Evolutionary conservation across 495 filamentous ascomycete genomes (phyloP).

Genomic region (Xanthoparmelia taractica): DNA sequence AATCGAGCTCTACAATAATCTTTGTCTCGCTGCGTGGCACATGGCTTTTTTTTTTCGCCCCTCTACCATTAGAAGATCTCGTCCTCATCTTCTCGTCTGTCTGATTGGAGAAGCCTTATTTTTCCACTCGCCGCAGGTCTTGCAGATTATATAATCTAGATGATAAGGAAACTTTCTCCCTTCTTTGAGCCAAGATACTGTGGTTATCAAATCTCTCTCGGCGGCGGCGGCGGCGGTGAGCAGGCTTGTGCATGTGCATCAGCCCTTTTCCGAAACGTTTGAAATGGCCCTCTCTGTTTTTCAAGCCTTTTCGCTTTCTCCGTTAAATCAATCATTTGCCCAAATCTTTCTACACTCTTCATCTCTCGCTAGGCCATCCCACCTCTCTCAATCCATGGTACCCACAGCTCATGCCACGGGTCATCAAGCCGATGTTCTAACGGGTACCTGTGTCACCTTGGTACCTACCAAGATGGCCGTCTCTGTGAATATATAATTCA

Average conservation of each 20-base stretch:
- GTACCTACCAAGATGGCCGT: neutral
- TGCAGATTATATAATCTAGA: neutral
- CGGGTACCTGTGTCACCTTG: neutral
- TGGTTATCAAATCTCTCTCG: neutral
- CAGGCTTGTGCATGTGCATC: neutral
- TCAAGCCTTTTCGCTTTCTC: neutral
- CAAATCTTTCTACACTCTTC: neutral
- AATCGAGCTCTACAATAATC: too few relatives aligned
- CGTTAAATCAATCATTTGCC: neutral
- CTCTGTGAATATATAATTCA: neutral
- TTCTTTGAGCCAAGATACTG: neutral
- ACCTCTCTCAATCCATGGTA: too few relatives aligned
- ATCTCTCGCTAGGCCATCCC: neutral
- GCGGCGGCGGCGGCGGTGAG: neutral
- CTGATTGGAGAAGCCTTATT: too few relatives aligned
- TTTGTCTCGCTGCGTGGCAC: too few relatives aligned
- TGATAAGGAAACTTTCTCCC: neutral
- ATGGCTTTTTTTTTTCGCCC: too few relatives aligned
- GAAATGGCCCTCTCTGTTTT: neutral
- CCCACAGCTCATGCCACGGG: neutral
- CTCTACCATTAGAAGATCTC: too few relatives aligned
- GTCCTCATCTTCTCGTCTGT: too few relatives aligned
- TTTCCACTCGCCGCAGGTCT: neutral
- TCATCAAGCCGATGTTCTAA: neutral
- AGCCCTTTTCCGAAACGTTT: neutral